Conservation (phyloP, 2,329 filamentous ascomycete genomes). For the Monilinia aucupariae region DNA sequence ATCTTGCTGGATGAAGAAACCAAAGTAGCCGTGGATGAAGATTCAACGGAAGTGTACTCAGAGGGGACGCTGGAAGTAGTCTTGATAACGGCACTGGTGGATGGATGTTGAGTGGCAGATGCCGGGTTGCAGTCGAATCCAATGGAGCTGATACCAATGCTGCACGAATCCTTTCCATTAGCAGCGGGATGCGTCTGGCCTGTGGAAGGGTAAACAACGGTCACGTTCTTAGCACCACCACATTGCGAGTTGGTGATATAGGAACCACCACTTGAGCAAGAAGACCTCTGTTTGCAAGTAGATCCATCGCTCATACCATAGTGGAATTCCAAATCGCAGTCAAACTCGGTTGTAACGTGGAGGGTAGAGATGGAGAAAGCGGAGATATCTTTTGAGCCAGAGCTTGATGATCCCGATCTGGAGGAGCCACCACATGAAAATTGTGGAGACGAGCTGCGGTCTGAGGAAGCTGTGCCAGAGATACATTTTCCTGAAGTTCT, state of each 20-base stretch:
- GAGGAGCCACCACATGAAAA: conserved; percentile 47
- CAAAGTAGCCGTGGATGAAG: neutral
- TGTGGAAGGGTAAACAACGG: conserved; percentile 53
- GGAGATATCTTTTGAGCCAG: conserved; percentile 36
- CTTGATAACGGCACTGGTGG: conserved; percentile 19
- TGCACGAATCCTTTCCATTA: conserved; percentile 53
- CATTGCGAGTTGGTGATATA: conserved; percentile 80
- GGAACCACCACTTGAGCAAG: conserved; percentile 63
- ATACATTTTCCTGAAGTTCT: conserved; percentile 50
- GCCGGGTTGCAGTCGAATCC: conserved; percentile 62
- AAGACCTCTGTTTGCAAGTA: conserved; percentile 70
- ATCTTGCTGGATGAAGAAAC: neutral
- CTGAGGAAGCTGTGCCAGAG: conserved; percentile 44
- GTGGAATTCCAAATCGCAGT: conserved; percentile 76
- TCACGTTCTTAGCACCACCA: conserved; percentile 80
- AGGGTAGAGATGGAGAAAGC: conserved; percentile 71
- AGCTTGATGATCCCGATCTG: neutral
- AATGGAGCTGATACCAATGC: conserved; percentile 68
- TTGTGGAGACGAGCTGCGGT: conserved; percentile 47
- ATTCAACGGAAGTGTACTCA: neutral
- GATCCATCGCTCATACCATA: conserved; percentile 81
- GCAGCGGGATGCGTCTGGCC: conserved; percentile 45
- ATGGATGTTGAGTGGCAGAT: conserved; percentile 23
- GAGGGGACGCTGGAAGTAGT: conserved; percentile 4
- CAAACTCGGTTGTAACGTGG: conserved; percentile 67